phyloP scores from a whole-genome alignment of 495 filamentous ascomycete genomes.

The Aspergillus homomorphus region DNA sequence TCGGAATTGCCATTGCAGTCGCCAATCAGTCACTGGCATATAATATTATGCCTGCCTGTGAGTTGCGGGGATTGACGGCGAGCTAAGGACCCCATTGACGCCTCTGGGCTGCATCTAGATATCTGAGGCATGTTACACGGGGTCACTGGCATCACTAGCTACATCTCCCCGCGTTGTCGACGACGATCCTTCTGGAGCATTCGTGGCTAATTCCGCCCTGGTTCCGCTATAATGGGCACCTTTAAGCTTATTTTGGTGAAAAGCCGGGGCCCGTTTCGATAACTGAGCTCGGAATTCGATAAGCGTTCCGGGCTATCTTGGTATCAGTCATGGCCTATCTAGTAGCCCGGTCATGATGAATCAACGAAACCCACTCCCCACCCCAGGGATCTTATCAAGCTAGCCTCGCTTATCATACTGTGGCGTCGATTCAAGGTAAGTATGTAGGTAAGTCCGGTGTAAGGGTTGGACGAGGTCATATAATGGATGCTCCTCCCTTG shows the following conservation, averaged over 20 bases:
- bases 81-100: not conserved
- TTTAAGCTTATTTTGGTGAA: constrained; percentile 1
- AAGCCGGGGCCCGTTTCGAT: not conserved
- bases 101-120: not conserved
- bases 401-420: not conserved
- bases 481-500: constrained; percentile 3
- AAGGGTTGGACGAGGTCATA: not conserved
- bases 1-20: not conserved
- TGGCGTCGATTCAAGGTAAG: not conserved
- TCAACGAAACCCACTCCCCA: not conserved
- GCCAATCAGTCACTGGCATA: not conserved
- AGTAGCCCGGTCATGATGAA: not conserved
- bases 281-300: constrained; percentile 15
- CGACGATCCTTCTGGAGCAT: not conserved
- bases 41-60: not conserved
- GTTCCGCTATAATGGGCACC: constrained; percentile 3
- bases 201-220: constrained; percentile 4
- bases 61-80: not conserved
- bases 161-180: not conserved
- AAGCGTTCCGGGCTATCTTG: constrained; percentile 13
- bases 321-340: constrained; percentile 9
- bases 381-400: not conserved
- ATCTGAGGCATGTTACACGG: not conserved
- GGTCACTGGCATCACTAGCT: not conserved
- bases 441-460: not conserved